Base-by-base conservation (phyloP, 331 rosid species). In the Phaseolus coccineus region DNA sequence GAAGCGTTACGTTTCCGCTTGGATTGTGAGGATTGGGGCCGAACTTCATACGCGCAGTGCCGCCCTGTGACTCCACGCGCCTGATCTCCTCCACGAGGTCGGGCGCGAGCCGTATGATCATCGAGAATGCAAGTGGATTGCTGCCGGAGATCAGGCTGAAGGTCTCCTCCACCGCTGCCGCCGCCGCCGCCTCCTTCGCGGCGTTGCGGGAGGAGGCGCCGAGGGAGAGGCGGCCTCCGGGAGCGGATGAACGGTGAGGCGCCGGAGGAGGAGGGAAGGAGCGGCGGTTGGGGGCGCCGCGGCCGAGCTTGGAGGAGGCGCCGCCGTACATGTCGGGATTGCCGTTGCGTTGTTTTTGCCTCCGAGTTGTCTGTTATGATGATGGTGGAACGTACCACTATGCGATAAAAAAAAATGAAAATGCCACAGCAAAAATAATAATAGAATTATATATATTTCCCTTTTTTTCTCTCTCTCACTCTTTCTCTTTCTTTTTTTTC, bases 51-150 rank as follows among this genome's bases (percentile, higher is more conserved):
- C 94, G 87, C 46, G 99, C 87, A 76, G 86, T 85, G 30, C 97
- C 98, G 47, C 93, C 98, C 51, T 85, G 92, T 55, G 94, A 87
- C 78, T 96, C 99, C 57, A 88, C 86, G 78, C 99, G 99, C 89
- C 79, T 93, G 96, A 96, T 93, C 92, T 93, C 98, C 27, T 96
- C 98, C 11, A 91, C 91, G 83, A 93, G 88, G 84, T 93, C 91
- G 3, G 99, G 99, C 8, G 89, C 93, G 35, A 96, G 80, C 39
- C 89, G 82, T 66, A 96, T 96, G 76, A 93, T 91, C 97, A 93
- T 90, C 8, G 90, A 87, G 84, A 93, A 96, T 11, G 94, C 90
- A 14, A 83, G 86, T 3, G 99, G 88, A 63, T 93, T 85, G 48
- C 48, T 86, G 6, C 99, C 98, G 24, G 98, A 30, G 12, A 90